A percentile compares a stretch with the other conserved stretches of the same genome.
Conservation (phyloP, 495 filamentous ascomycete species). For the Hypoxylon cercidicola region DNA sequence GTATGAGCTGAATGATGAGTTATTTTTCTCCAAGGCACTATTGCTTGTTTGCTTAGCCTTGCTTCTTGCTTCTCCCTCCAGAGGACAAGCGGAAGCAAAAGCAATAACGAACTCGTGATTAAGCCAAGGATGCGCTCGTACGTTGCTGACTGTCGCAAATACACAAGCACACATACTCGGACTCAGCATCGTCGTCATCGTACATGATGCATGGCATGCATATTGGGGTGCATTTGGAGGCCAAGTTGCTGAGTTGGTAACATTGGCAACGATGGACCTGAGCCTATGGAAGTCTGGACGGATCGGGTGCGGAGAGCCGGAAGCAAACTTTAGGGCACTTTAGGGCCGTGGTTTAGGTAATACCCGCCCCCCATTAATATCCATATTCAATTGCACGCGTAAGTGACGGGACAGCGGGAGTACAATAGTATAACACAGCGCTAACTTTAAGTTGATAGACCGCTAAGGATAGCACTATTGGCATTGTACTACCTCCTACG, state of each 20-base stretch:
- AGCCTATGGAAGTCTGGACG: conserved; percentile 7
- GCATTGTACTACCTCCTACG: neutral
- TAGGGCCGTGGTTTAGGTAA: conserved; percentile 32
- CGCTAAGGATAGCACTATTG: neutral
- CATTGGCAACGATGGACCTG: no score
- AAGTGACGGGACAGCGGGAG: no score
- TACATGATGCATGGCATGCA: conserved; percentile 5
- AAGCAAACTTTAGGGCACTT: conserved; percentile 9
- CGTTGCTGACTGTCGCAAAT: conserved; percentile 8
- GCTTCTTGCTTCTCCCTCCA: conserved; percentile 7
- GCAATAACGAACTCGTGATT: conserved; percentile 27
- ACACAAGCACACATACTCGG: conserved; percentile 6
- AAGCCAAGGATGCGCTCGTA: conserved; percentile 16
- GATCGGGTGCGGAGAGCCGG: conserved; percentile 34
- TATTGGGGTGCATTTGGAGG: no score
- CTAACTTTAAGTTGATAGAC: conserved; percentile 15
- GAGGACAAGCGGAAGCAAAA: conserved; percentile 17
- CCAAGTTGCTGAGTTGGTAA: neutral
- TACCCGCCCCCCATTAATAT: conserved; percentile 12
- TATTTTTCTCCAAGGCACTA: conserved; percentile 12
- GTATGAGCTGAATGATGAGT: conserved; percentile 11
- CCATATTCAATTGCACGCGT: no score
- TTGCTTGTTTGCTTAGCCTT: neutral
- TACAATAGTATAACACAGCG: neutral
- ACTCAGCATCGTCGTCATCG: conserved; percentile 7